Percentiles rank a stretch among this genome's conserved stretches.
phyloP scores from a whole-genome alignment of 495 filamentous ascomycete species.

The Penicillium cosmopolitanum region DNA sequence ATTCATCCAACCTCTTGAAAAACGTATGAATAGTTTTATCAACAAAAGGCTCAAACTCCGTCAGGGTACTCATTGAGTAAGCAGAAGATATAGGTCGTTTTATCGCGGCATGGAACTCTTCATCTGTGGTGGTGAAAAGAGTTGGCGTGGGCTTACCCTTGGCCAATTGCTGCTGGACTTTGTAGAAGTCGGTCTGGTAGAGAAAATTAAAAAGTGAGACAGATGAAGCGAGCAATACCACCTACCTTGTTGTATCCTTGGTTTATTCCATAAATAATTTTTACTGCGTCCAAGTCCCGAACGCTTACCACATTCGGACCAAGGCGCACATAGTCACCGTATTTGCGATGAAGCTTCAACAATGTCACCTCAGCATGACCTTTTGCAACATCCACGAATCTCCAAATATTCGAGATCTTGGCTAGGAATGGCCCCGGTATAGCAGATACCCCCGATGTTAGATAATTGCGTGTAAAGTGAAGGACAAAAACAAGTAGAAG shows the following conservation, averaged over 20 bases:
- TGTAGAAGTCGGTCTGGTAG: constrained; percentile 34
- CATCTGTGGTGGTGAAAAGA: constrained; percentile 45
- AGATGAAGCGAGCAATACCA: background rate
- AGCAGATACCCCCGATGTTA: constrained; percentile 16
- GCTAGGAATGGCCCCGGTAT: constrained; percentile 22
- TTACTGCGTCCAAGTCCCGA: constrained; percentile 43
- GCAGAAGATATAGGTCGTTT: constrained; percentile 43
- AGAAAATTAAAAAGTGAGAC: background rate
- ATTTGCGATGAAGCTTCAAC: constrained; percentile 47
- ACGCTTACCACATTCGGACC: constrained; percentile 62
- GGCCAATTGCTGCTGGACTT: constrained; percentile 23
- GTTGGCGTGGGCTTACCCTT: constrained; percentile 31
- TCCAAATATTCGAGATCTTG: constrained; percentile 22
- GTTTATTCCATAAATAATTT: constrained; percentile 27
- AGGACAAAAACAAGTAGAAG: constrained; percentile 5
- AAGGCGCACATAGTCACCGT: constrained; percentile 60
- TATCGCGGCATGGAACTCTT: constrained; percentile 41
- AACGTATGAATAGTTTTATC: constrained; percentile 39
- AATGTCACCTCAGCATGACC: constrained; percentile 34
- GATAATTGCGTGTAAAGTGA: constrained; percentile 20
- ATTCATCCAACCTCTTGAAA: constrained; percentile 38
- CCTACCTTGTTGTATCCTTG: constrained; percentile 21
- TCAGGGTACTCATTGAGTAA: constrained; percentile 44
- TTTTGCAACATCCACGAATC: constrained; percentile 21
- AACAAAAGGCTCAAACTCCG: constrained; percentile 41